Evolutionary conservation across 2,329 filamentous ascomycete genomes (phyloP), one percentile per base, ranked within the genome.

Genomic region (Arthrobotrys musiformis): DNA sequence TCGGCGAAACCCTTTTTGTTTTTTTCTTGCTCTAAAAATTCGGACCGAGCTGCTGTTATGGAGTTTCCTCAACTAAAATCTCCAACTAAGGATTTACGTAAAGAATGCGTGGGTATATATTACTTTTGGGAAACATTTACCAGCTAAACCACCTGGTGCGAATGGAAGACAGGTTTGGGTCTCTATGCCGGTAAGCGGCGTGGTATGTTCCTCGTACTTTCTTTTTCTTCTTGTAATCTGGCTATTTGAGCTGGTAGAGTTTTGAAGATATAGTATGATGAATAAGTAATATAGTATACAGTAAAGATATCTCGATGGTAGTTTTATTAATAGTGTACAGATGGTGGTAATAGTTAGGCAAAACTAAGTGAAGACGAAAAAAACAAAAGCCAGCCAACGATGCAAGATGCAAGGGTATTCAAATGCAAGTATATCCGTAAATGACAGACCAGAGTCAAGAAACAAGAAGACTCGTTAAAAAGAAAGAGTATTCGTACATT

Each of bases 21-120:
- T 3, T 40, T 40, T 17, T 58, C 15, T 40, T 6, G 1, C 9
- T 19, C 19, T 42, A 2, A 6, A 19, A 42, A 13, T 58, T 52
- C 66, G 54, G 54, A 24, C 54, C 54, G 42, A 70, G 62, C 6
- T 70, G 54, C 54, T 70, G 44, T 60, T 60, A 61, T 22, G 37
- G 60, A 67, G 69, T 73, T 73, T 73, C 61, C 60, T 67, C 69
- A 73, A 73, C 69, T 73, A 67, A 73, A 73, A 73, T 26, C 42
- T 19, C 30, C 61, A 73, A 73, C 69, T 73, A 73, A 73, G 52
- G 64, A 24, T 66, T 73, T 73, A 73, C 69, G 69, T 73, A 73
- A 73, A 50, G 48, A 61, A 64, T 28, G 46, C 46, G 40, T 44
- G 58, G 58, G 40, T 46, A 22, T 35, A 11, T n/a, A 6, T 28